phyloP scores from a whole-genome alignment of 345 rosid species.

The Eucalyptus urophylla region DNA sequence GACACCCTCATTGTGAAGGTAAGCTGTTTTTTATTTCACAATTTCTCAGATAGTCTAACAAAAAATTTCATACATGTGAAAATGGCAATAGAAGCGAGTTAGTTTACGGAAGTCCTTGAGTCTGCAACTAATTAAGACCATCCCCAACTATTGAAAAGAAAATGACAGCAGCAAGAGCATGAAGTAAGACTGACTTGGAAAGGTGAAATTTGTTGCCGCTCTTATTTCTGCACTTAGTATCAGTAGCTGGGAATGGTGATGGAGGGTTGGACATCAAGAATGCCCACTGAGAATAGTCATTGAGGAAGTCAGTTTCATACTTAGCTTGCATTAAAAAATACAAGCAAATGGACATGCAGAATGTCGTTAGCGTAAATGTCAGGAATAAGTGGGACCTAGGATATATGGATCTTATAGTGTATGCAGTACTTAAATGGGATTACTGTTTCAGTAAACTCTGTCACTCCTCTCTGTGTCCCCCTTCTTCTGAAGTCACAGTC shows the following conservation, averaged over 20 bases:
- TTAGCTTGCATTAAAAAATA: not conserved
- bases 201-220: not conserved
- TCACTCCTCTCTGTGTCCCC: not conserved
- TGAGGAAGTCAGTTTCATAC: not conserved
- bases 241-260: not conserved
- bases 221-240: not conserved
- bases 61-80: not conserved
- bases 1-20: constrained; percentile 80
- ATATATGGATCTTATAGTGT: not conserved
- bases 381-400: not conserved
- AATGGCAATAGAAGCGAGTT: not conserved
- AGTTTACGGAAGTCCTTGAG: not conserved
- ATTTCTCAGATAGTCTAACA: not conserved
- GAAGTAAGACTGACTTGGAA: not conserved
- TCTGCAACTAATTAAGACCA: not conserved
- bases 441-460: not conserved
- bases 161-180: not conserved
- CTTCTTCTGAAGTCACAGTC: not conserved
- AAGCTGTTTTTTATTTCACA: not conserved
- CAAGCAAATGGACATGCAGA: not conserved
- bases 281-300: not conserved
- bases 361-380: not conserved
- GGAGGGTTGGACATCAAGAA: not conserved
- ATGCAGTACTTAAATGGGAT: not conserved
- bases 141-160: not conserved